Base-by-base conservation (phyloP, 1,284 basidiomycete genomes). In the Rhizopogon hawkerae region DNA sequence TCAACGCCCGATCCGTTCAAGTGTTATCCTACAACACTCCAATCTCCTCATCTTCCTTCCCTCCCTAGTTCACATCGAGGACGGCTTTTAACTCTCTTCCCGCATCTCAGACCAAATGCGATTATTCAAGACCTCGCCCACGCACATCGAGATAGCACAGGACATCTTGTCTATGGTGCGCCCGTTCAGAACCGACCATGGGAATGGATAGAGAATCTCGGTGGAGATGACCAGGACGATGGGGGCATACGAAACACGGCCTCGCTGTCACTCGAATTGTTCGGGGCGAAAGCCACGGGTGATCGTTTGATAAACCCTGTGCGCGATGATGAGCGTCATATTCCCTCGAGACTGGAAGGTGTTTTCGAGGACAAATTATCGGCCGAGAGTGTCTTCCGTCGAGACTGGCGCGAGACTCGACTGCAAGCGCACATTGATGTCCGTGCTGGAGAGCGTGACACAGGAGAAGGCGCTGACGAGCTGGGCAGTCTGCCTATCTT, bases 161-260 rank as follows among this genome's bases (percentile, higher is more conserved):
- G 79, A 1, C 68, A 72, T 5, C 52, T 78, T 4, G 61, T 79
- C 5, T 67, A 71, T 50, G 74, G 75, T 16, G 60, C 67, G 9
- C 71, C 77, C 0, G 83, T 89, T 14, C 70, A 78, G 50, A 84
- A 87, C 60, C 75, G 81, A 37, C 85, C 88, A 10, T 90, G 87
- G 87, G 88, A 90, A 62, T 90, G 87, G 88, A 77, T 81, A 5
- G 88, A 89, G 61, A 79, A 83, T 60, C 61, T 89, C 1, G 85
- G 85, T 2, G 85, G 88, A 52, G 71, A 74, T 2, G 58, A 68
- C 3, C 51, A 58, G 9, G 53, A 63, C 35, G 60, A 60, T 18
- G 60, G 59, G 0, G 10, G 10, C 0, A 67, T 85, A 38, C 80
- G 75, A 62, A 90, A 90, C 58, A 70, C 78, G 1, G 77, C 79